Evolutionary conservation across 2,329 filamentous ascomycete species (phyloP).

Genomic region (Aspergillus versicolor): DNA sequence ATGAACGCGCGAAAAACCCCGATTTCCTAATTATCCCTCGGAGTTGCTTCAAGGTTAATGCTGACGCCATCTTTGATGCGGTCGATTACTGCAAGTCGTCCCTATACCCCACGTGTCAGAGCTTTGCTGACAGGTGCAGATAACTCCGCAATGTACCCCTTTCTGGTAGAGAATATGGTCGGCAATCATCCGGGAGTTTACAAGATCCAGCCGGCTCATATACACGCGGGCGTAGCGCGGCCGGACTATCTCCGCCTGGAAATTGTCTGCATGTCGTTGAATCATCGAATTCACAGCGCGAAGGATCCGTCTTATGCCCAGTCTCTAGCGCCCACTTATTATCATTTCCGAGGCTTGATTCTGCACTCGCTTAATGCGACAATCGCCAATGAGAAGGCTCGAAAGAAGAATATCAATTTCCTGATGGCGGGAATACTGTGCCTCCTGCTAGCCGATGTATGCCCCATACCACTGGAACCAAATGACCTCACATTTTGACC

Average conservation of each 20-base stretch:
- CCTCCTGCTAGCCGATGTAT: neutral
- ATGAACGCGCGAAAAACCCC: neutral
- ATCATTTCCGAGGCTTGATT: neutral
- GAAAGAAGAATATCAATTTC: neutral
- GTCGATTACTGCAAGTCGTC: neutral
- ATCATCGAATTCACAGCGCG: constrained; percentile 34
- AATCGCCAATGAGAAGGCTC: neutral
- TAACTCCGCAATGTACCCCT: neutral
- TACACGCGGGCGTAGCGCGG: constrained; percentile 14
- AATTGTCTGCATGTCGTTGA: constrained; percentile 34
- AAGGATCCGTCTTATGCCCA: constrained; percentile 15
- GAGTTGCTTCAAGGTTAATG: neutral
- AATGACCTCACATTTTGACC: no score
- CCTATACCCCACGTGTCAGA: neutral
- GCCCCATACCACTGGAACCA: neutral
- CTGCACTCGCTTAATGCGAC: neutral
- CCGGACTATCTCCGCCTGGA: constrained; percentile 31
- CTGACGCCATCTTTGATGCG: neutral
- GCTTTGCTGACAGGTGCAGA: neutral
- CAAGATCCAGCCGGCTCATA: neutral
- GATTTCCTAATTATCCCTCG: neutral
- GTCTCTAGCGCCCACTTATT: constrained; percentile 11
- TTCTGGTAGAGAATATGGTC: neutral
- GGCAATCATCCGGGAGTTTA: neutral
- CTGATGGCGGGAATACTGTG: neutral